A percentile compares a stretch with the other conserved stretches of the same genome.
These are phyloP conservation scores for Kluyveromyces aestuarii DNA, from an alignment of 805 yeast species.

Conservation along the genomic window DNA sequence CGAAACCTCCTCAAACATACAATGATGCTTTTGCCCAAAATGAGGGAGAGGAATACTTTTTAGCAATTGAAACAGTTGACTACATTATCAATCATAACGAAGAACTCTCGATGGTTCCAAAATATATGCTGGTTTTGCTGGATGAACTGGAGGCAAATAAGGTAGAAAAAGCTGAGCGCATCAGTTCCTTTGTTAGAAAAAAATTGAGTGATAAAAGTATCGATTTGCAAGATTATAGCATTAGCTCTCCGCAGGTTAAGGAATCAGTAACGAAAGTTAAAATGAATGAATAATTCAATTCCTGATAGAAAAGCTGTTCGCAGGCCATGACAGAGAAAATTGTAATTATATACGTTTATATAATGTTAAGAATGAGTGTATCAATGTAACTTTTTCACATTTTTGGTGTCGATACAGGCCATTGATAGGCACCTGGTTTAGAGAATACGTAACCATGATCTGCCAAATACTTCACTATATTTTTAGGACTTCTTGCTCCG, in stretches of 20 bases:
- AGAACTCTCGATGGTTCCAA: conserved; percentile 69
- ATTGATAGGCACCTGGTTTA: conserved; percentile 60
- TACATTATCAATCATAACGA: conserved; percentile 74
- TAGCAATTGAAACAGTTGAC: conserved; percentile 87
- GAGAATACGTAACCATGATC: conserved; percentile 67
- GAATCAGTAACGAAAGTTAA: conserved; percentile 18
- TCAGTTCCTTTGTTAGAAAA: conserved; percentile 11
- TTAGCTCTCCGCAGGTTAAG: conserved; percentile 17
- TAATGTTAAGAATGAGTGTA: not conserved
- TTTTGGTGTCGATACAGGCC: conserved; percentile 72
- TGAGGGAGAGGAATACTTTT: conserved; percentile 64
- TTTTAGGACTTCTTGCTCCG: conserved; percentile 84
- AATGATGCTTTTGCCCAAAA: conserved; percentile 33
- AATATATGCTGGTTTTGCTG: conserved; percentile 44
- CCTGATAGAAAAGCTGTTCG: not conserved
- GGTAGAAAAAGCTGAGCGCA: conserved; percentile 10
- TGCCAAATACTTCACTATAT: conserved; percentile 49
- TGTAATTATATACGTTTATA: conserved; percentile 4
- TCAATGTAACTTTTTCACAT: conserved; percentile 6
- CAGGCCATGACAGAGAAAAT: not conserved
- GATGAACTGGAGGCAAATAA: conserved; percentile 23
- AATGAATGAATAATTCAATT: conserved; percentile 5
- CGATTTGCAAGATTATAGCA: conserved; percentile 21
- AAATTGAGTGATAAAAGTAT: conserved; percentile 9
- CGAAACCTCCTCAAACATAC: conserved; percentile 25